Evolutionary conservation across 78 protist genomes (phyloP), one percentile per base, ranked within the genome.

Genomic region (Speleostelium caveatum): DNA sequence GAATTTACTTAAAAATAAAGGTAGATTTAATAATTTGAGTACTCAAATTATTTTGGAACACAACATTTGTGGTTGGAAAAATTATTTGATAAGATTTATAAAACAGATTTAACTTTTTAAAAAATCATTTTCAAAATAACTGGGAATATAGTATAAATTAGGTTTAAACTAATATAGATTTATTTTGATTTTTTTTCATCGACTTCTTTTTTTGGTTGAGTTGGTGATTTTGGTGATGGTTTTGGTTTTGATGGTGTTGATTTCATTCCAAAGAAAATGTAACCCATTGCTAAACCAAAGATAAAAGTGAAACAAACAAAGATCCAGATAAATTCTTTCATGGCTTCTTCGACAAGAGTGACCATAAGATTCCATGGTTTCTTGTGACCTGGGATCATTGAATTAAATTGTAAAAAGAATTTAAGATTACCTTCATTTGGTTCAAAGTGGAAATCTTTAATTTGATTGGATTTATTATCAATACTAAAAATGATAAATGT

Each of bases 311-410:
- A 66, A 26, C 14, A n/a, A 5, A 83, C 1, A 66, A 83, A 83
- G 2, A 83, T 19, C 59, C 73, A 83, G 30, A 83, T 78, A 58
- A 53, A 83, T n/a, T 69, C 90, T 28, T 41, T 35, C 28, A 83
- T 42, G n/a, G 78, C 90, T 7, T 76, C 90, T 30, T 83, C 77
- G 42, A 83, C 26, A n/a, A 83, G n/a, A 8, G 62, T 19, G 42
- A 83, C 42, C 45, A 30, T 42, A 24, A 49, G 38, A 39, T 68
- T 53, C 67, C 67, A 69, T 56, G 90, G 90, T 35, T 33, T 83
- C 22, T 35, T 24, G 3, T 58, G 32, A 19, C 60, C 32, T 19
- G 36, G 26, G 21, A 19, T 32, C 10, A 24, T 39, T 33, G 56
- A 12, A 42, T 49, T 42, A 39, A 60, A 38, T 17, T n/a, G 35